A percentile compares a stretch with the other conserved stretches of the same genome.
These are phyloP conservation scores for Bassia scoparia DNA, from an alignment of 148 eudicot species.

Conservation along the genomic window DNA sequence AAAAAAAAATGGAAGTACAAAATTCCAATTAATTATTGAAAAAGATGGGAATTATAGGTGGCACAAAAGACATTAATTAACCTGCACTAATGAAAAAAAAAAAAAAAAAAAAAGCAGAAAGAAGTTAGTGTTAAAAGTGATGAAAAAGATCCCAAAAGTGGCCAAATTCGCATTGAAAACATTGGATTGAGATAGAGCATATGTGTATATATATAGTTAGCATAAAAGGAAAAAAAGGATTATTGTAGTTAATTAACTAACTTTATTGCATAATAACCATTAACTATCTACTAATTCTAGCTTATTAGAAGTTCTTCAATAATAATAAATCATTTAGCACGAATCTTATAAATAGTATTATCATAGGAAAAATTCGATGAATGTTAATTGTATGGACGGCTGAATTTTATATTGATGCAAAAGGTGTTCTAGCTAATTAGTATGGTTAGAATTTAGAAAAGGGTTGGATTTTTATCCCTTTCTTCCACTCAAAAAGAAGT, in stretches of 20 bases:
- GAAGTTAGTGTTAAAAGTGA: background rate
- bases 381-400: conserved; percentile 8
- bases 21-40: background rate
- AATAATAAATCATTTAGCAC: background rate
- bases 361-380: conserved; percentile 1
- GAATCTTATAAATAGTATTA: background rate
- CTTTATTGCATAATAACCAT: background rate
- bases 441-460: background rate
- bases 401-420: background rate
- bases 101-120: conserved; percentile 11
- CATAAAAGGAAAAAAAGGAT: background rate
- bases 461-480: background rate
- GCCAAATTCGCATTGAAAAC: background rate
- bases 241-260: background rate
- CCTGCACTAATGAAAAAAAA: background rate
- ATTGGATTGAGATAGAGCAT: background rate
- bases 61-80: background rate
- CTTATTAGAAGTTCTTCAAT: too few species aligned
- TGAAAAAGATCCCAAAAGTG: conserved; percentile 12
- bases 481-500: background rate
- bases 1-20: conserved; percentile 25
- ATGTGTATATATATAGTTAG: background rate
- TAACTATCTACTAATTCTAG: background rate
- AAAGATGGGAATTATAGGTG: conserved; percentile 9
- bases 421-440: background rate